Evolutionary conservation across 1,139 yeast genomes (phyloP).

Genomic region (Blastobotrys ciferrii): DNA sequence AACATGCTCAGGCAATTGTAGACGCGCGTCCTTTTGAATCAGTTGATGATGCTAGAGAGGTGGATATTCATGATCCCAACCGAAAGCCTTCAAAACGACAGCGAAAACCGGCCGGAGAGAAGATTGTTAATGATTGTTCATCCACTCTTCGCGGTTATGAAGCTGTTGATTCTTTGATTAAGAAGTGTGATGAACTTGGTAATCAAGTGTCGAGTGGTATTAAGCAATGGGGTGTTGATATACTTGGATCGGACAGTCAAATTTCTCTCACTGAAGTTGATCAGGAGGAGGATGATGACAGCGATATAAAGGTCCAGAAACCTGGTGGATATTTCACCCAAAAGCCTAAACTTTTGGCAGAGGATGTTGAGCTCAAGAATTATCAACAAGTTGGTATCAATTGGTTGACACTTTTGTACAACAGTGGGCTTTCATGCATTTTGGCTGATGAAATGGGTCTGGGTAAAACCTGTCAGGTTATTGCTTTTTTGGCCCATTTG

Average conservation of each 20-base stretch:
- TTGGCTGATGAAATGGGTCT: conserved; percentile 98
- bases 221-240: conserved; percentile 74
- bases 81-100: conserved; percentile 41
- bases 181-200: conserved; percentile 79
- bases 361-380: conserved; percentile 67
- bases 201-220: conserved; percentile 67
- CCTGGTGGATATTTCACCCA: conserved; percentile 57
- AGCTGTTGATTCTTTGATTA: conserved; percentile 88
- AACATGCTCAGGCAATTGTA: conserved; percentile 61
- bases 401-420: conserved; percentile 83
- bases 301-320: conserved; percentile 23
- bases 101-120: conserved; percentile 62
- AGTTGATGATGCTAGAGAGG: conserved; percentile 56
- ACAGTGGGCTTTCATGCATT: conserved; percentile 79
- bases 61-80: conserved; percentile 37
- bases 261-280: conserved; percentile 32
- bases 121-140: conserved; percentile 68
- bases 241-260: conserved; percentile 30
- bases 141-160: conserved; percentile 79
- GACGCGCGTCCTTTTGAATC: conserved; percentile 63
- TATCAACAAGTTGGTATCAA: conserved; percentile 95
- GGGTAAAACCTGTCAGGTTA: conserved; percentile 95
- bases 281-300: conserved; percentile 26
- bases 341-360: conserved; percentile 66
- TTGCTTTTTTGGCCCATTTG: conserved; percentile 84